A percentile compares a stretch with the other conserved stretches of the same genome.
These are phyloP conservation scores for Picea abies DNA, from an alignment of 83 land plant species.

Conservation along the genomic window DNA sequence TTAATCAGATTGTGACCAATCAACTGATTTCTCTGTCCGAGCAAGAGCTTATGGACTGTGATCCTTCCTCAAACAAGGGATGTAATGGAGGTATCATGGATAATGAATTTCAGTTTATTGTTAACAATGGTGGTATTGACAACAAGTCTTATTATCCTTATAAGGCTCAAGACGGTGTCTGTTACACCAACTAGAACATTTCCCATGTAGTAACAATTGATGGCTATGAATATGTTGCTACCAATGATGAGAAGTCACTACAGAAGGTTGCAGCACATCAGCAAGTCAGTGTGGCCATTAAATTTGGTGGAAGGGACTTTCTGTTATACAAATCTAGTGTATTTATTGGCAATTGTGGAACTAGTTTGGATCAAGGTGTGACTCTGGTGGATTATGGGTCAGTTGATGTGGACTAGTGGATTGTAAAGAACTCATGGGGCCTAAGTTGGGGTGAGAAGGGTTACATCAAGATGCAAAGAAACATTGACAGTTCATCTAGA, in stretches of 20 bases:
- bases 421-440: conserved; percentile 61
- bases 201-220: conserved; percentile 46
- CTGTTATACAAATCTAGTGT: conserved; percentile 40
- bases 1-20: conserved; percentile 30
- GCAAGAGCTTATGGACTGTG: conserved; percentile 63
- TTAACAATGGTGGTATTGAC: conserved; percentile 24
- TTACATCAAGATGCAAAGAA: conserved; percentile 39
- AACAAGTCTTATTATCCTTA: conserved; percentile 7
- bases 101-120: conserved; percentile 17
- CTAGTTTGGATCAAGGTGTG: conserved; percentile 51
- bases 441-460: conserved; percentile 44
- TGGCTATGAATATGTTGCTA: conserved; percentile 50
- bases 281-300: conserved; percentile 66
- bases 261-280: conserved; percentile 66
- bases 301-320: conserved; percentile 34
- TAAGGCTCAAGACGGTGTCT: neutral
- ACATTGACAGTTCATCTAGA: conserved; percentile 10
- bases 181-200: conserved; percentile 31
- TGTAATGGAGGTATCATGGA: conserved; percentile 15
- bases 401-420: conserved; percentile 37
- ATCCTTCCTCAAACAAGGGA: conserved; percentile 9
- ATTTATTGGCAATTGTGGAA: conserved; percentile 45
- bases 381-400: conserved; percentile 48
- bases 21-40: conserved; percentile 46
- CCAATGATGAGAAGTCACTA: conserved; percentile 43